phyloP scores from a whole-genome alignment of 2,329 filamentous ascomycete species.

The Colletotrichum echinochloae region DNA sequence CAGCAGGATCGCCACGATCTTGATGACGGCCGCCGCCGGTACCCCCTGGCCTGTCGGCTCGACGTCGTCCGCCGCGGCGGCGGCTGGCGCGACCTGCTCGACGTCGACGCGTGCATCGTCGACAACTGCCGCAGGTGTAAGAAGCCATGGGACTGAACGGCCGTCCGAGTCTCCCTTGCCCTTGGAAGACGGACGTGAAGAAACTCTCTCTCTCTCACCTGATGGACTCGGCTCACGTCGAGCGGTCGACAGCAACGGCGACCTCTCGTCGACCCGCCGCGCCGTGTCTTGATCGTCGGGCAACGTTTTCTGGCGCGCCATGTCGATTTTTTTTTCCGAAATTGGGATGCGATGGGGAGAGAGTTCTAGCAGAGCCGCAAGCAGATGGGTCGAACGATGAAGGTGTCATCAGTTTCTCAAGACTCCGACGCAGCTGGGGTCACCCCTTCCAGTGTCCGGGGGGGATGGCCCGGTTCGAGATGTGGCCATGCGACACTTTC shows the following conservation, averaged over 20 bases:
- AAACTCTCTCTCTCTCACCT: constrained; percentile 39
- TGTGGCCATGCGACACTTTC: constrained; percentile 15
- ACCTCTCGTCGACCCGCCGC: constrained; percentile 19
- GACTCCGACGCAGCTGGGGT: constrained; percentile 18
- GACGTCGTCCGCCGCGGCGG: background rate
- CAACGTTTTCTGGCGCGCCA: constrained; percentile 22
- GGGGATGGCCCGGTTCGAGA: background rate
- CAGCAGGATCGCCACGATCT: constrained; percentile 44
- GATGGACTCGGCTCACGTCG: constrained; percentile 34
- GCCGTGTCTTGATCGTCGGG: constrained; percentile 1
- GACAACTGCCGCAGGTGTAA: constrained; percentile 29
- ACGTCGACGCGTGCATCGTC: constrained; percentile 24
- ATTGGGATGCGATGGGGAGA: background rate
- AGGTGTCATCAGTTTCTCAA: constrained; percentile 30
- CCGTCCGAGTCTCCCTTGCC: constrained; percentile 35
- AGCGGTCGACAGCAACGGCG: constrained; percentile 22
- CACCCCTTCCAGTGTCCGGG: constrained; percentile 15
- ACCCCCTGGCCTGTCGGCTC: background rate
- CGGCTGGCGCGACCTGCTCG: constrained; percentile 26
- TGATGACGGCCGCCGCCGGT: constrained; percentile 36
- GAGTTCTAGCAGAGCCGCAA: constrained; percentile 6
- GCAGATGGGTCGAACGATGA: constrained; percentile 1
- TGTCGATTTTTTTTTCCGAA: constrained; percentile 7
- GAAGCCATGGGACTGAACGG: constrained; percentile 35
- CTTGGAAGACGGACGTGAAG: constrained; percentile 31